Base-by-base conservation (phyloP, 148 eudicot genomes). In the Amaranthus palmeri region DNA sequence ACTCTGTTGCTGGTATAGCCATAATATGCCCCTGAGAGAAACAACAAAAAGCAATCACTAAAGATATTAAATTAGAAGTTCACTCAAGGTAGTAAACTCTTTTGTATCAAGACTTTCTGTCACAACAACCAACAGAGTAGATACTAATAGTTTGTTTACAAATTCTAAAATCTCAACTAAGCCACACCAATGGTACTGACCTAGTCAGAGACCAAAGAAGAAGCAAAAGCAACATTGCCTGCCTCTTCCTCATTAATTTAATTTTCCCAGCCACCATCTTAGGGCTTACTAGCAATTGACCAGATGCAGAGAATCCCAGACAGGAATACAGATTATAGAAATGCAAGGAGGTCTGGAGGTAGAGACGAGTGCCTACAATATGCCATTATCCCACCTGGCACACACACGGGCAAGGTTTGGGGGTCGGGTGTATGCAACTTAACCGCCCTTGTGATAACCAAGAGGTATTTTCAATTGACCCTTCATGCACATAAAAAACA, bases 1-100 rank as follows among this genome's bases (percentile, higher is more conserved):
- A 74, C 89, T 81, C 79, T 86, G 95, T 80, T 81, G 87, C 84
- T 62, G 88, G 69, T 92, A 86, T 50, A 92, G 63, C 78, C 71
- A 82, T 69, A 92, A 69, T 56, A 91, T 87, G 65, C 87, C 93
- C 85, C 93, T 89, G 86, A 13, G n/a, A 51, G 17, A 50, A 74
- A 53, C 42, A 67, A 61, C 54, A 25, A 82, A 14, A 40, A 45
- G 12, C 0, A 18, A 64, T 73, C 76, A 84, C 57, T 54, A 53
- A 64, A 71, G 45, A 43, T 66, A 51, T 12, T 10, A n/a, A 45
- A 15, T 59, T 5, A 48, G 17, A 49, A 45, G 60, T 9, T 6
- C 13, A 73, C 45, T 48, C 64, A 61, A 6, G 4, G 44, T 58
- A 46, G 25, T 55, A 9, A 63, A 17, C 50, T 63, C 12, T 63